phyloP scores from a whole-genome alignment of 768 basidiomycete species.

The Boletus speciosus region DNA sequence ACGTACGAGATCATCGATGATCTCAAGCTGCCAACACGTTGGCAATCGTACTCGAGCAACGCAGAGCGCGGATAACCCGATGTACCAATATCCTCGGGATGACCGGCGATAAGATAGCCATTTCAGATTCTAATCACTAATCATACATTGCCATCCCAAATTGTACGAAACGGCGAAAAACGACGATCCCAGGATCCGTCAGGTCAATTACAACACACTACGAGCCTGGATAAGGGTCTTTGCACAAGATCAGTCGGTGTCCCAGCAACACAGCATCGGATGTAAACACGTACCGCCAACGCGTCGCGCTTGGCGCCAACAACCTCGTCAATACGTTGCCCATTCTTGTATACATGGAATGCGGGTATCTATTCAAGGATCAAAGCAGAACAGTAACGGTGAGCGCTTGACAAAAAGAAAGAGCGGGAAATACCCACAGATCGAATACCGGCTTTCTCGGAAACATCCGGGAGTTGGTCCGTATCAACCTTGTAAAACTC shows the following conservation, averaged over 20 bases:
- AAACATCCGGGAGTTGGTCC: constrained; percentile 48
- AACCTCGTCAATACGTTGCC: background rate
- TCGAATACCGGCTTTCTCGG: constrained; percentile 49
- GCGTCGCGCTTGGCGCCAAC: background rate
- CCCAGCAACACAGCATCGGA: background rate
- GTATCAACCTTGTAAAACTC: constrained; percentile 74
- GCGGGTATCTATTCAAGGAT: constrained; percentile 17
- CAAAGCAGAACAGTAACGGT: background rate
- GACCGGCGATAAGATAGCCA: background rate
- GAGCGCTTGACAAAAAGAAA: background rate
- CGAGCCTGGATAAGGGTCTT: background rate
- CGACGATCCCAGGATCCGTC: no score
- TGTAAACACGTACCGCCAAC: constrained; percentile 4
- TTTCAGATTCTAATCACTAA: background rate
- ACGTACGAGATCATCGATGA: background rate
- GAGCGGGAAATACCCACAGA: constrained; percentile 40
- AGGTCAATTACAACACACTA: background rate
- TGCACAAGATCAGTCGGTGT: background rate
- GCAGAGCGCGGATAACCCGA: background rate
- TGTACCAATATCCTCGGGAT: background rate
- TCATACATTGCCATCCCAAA: background rate
- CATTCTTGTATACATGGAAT: constrained; percentile 10
- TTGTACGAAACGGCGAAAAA: background rate
- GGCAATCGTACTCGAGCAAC: background rate
- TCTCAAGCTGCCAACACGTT: background rate